These are phyloP conservation scores for Cymbopogon flexuosus DNA, from an alignment of 202 grass and related monocot genomes.

Conservation along the genomic window DNA sequence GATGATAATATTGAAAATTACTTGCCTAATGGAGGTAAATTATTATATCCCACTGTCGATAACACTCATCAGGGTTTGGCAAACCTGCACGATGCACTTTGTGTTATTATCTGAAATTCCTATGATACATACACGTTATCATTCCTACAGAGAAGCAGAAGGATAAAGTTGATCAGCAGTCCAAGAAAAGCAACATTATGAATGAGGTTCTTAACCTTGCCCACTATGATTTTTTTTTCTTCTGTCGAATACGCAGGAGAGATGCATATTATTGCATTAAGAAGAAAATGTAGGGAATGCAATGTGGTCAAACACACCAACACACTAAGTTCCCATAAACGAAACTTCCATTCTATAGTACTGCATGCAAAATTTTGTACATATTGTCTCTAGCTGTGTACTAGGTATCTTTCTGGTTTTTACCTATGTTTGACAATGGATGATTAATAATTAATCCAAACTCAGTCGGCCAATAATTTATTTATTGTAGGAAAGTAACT, in stretches of 20 bases:
- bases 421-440: conserved; percentile 1
- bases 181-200: conserved; percentile 50
- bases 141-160: conserved; percentile 72
- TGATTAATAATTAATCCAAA: conserved; percentile 14
- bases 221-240: neutral
- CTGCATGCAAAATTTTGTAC: neutral
- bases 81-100: neutral
- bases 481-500: conserved; percentile 61
- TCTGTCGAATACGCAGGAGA: neutral
- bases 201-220: conserved; percentile 56
- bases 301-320: neutral
- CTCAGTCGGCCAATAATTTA: neutral
- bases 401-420: neutral
- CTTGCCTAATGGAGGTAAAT: conserved; percentile 65
- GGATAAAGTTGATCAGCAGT: conserved; percentile 45
- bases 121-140: neutral
- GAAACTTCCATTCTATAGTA: neutral
- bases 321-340: neutral
- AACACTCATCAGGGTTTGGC: neutral
- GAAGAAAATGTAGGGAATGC: neutral
- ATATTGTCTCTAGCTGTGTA: conserved; percentile 1
- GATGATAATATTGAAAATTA: conserved; percentile 80
- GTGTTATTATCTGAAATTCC: neutral
- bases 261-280: neutral
- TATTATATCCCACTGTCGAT: neutral